Base-by-base conservation (phyloP, 2,329 filamentous ascomycete species). In the Nothopassalora personata region DNA sequence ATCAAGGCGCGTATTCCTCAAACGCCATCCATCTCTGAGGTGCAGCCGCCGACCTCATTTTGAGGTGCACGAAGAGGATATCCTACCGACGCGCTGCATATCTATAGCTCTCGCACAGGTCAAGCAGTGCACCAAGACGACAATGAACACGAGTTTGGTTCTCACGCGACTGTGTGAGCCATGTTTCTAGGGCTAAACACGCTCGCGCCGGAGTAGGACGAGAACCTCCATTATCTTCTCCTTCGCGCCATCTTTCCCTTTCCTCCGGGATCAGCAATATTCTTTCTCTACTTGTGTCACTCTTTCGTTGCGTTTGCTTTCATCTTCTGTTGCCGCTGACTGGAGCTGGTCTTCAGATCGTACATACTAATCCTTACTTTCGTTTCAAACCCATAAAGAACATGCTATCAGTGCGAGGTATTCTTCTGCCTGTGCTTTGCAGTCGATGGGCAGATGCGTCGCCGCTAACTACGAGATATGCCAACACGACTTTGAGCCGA, bases 341-440 rank as follows among this genome's bases (percentile, higher is more conserved):
- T 61, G 67, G 63, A 69, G 67, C 67, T 64, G 67, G 67, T 64
- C 67, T 69, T 67, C 66, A 51, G 36, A 53, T 62, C 57, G 31
- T 60, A 56, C 53, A 54, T 46, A 54, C 49, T 65, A 63, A 65
- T 64, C 53, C 23, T 15, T 55, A 33, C 51, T 53, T 23, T 18
- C 48, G 28, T 28, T 39, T 39, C 52, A 18, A 45, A 48, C 5
- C 53, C 23, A 45, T 27, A 30, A 23, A n/a, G 18, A 19, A 9
- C 36, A 66, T 66, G 64, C 53, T 61, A 9, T 43, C 52, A 27
- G 53, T 51, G 27, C 39, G 30, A 6, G 53, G 54, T 30, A 36
- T 64, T 6, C 46, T 64, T 18, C 54, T 66, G 27, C 53, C 66
- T n/a, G 43, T 65, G 45, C 19, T 55, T 5, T 63, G 50, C 55